Percentiles rank a stretch among this genome's conserved stretches.
These are phyloP conservation scores for Gossypium rotundifolium DNA, from an alignment of 345 rosid genomes.

Conservation along the genomic window DNA sequence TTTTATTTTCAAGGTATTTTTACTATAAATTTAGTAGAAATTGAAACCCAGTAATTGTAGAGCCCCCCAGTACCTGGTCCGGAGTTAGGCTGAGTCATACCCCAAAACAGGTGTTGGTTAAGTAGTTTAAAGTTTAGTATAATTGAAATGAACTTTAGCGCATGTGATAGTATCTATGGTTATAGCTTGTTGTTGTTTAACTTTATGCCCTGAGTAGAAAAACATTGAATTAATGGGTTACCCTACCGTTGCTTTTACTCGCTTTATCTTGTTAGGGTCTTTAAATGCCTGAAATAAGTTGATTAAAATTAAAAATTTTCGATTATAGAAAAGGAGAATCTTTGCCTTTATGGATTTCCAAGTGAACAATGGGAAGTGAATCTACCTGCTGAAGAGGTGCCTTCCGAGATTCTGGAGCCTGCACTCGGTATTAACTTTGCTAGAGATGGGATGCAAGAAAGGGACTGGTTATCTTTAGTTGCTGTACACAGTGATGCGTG, in stretches of 20 bases:
- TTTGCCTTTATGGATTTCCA: conserved; percentile 82
- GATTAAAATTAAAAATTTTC: not conserved
- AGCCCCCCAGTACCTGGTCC: no score
- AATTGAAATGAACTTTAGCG: not conserved
- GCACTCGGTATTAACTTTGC: conserved; percentile 93
- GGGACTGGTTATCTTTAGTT: conserved; percentile 87
- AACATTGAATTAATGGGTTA: not conserved
- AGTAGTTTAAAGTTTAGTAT: not conserved
- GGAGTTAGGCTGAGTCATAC: no score
- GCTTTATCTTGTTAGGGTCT: not conserved
- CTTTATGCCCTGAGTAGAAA: no score
- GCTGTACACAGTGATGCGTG: conserved; percentile 79
- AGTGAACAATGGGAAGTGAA: conserved; percentile 85
- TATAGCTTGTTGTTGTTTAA: no score
- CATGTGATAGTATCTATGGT: not conserved
- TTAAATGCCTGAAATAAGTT: not conserved
- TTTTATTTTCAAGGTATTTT: no score
- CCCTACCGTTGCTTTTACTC: not conserved
- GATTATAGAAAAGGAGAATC: conserved; percentile 72
- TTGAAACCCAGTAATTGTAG: no score
- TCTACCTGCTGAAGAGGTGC: conserved; percentile 94
- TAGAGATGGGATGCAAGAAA: conserved; percentile 84
- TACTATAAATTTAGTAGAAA: no score
- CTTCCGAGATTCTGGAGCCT: conserved; percentile 93
- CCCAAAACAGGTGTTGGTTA: not conserved